These are phyloP conservation scores for Penicillium goetzii DNA, from an alignment of 495 filamentous ascomycete species.

Conservation along the genomic window DNA sequence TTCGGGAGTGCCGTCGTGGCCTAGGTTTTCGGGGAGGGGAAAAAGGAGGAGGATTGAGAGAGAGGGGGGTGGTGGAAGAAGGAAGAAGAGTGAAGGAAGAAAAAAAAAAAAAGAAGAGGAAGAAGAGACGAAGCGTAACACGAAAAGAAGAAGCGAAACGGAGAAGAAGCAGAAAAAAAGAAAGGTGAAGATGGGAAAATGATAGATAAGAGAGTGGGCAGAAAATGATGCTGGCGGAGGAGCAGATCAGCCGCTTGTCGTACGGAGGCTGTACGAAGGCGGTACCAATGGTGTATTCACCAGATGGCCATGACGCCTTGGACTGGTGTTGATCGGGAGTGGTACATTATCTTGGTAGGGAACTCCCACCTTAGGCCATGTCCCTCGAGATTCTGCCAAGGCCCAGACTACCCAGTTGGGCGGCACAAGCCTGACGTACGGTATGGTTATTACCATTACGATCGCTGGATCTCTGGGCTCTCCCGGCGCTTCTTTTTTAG, in stretches of 20 bases:
- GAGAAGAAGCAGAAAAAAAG: conserved; percentile 26
- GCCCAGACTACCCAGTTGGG: conserved; percentile 15
- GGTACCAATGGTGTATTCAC: conserved; percentile 6
- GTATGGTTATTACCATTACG: conserved; percentile 15
- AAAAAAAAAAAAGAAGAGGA: background rate
- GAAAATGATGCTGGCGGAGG: conserved; percentile 27
- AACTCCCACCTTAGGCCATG: background rate
- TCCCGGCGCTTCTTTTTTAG: conserved; percentile 32
- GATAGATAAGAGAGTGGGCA: conserved; percentile 35
- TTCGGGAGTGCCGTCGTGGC: conserved; percentile 14
- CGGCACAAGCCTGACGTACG: conserved; percentile 8
- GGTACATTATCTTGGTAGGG: background rate
- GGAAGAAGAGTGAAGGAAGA: conserved; percentile 17
- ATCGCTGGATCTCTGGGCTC: conserved; percentile 24
- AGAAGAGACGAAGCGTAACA: background rate
- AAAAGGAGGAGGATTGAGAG: conserved; percentile 20
- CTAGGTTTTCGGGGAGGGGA: conserved; percentile 22
- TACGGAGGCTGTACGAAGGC: conserved; percentile 19
- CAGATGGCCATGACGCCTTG: conserved; percentile 19
- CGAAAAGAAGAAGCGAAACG: conserved; percentile 14
- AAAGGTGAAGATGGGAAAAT: conserved; percentile 26
- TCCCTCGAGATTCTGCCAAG: conserved; percentile 5
- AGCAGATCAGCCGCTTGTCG: conserved; percentile 31
- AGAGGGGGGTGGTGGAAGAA: conserved; percentile 15
- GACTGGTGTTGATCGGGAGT: conserved; percentile 11